These are phyloP conservation scores for Fusarium albosuccineum DNA, from an alignment of 2,329 filamentous ascomycete genomes.

Conservation along the genomic window DNA sequence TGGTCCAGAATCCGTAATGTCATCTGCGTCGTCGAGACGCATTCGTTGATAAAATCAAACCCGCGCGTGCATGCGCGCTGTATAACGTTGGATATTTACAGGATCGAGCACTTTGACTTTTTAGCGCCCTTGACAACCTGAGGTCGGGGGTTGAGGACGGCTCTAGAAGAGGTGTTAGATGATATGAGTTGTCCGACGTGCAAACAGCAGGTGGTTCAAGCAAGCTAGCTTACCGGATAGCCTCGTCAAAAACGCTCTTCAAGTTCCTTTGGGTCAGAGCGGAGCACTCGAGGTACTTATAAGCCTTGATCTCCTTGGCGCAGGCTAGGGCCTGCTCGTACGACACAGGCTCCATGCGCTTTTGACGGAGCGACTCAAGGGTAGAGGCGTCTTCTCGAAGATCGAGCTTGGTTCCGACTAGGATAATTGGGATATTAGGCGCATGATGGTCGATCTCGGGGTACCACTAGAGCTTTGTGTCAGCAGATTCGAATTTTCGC, in stretches of 20 bases:
- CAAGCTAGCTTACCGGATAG: constrained; percentile 80
- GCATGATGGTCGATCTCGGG: constrained; percentile 98
- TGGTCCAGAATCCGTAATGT: constrained; percentile 43
- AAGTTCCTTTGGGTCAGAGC: constrained; percentile 95
- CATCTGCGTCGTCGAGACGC: constrained; percentile 44
- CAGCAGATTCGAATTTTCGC: constrained; percentile 14
- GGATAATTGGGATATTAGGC: constrained; percentile 93
- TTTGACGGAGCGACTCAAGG: constrained; percentile 83
- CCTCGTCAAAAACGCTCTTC: constrained; percentile 99
- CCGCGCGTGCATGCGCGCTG: constrained; percentile 15
- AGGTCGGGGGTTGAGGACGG: constrained; percentile 76
- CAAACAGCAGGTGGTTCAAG: too few species aligned
- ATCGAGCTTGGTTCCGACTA: constrained; percentile 97
- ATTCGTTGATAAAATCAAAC: constrained; percentile 37
- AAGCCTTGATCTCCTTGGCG: constrained; percentile 93
- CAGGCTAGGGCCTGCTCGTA: constrained; percentile 92
- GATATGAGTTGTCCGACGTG: not conserved
- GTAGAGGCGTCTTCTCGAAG: constrained; percentile 89
- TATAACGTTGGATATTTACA: constrained; percentile 60
- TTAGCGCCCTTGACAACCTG: constrained; percentile 67
- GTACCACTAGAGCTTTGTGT: constrained; percentile 77
- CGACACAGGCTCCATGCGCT: constrained; percentile 97
- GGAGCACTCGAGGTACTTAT: constrained; percentile 98
- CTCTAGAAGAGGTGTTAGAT: constrained; percentile 61
- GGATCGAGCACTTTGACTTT: constrained; percentile 76